Evolutionary conservation across 1,284 basidiomycete species (phyloP).

Genomic region (Ganoderma sinense): DNA sequence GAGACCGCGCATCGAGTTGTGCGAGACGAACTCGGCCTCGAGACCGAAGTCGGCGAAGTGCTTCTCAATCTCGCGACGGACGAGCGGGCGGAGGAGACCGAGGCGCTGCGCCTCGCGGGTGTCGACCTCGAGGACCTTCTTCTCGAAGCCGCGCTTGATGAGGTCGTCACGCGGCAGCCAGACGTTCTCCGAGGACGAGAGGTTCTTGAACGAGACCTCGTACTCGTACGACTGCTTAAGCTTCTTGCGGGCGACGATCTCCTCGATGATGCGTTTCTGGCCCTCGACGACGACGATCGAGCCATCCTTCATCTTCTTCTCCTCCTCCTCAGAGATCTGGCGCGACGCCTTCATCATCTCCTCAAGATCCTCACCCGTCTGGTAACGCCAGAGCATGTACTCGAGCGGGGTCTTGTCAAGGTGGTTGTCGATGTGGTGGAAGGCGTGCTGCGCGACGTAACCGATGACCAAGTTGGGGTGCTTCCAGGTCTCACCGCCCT

Average conservation of each 20-base stretch:
- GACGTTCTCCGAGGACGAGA: conserved; percentile 95
- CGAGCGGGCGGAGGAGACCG: conserved; percentile 94
- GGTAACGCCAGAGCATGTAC: conserved; percentile 99
- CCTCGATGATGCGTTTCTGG: conserved; percentile 94
- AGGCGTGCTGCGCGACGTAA: conserved; percentile 98
- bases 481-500: conserved; percentile 97
- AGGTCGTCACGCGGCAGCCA: conserved; percentile 97
- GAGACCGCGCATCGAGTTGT: conserved; percentile 97
- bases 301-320: conserved; percentile 97
- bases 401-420: conserved; percentile 98
- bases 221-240: conserved; percentile 99
- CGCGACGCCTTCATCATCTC: conserved; percentile 94
- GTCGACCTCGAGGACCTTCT: conserved; percentile 98
- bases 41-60: conserved; percentile 98
- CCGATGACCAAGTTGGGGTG: conserved; percentile 99
- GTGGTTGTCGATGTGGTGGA: conserved; percentile 98
- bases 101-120: conserved; percentile 97
- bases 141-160: conserved; percentile 97
- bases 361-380: conserved; percentile 98
- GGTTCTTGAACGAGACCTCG: conserved; percentile 92
- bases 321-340: conserved; percentile 88
- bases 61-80: conserved; percentile 97
- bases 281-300: conserved; percentile 88
- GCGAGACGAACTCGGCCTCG: conserved; percentile 95
- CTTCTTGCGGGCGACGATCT: conserved; percentile 93